A percentile compares a stretch with the other conserved stretches of the same genome.
Evolutionary conservation across 257 asterid species (phyloP).

Genomic region (Voacanga thouarsii): DNA sequence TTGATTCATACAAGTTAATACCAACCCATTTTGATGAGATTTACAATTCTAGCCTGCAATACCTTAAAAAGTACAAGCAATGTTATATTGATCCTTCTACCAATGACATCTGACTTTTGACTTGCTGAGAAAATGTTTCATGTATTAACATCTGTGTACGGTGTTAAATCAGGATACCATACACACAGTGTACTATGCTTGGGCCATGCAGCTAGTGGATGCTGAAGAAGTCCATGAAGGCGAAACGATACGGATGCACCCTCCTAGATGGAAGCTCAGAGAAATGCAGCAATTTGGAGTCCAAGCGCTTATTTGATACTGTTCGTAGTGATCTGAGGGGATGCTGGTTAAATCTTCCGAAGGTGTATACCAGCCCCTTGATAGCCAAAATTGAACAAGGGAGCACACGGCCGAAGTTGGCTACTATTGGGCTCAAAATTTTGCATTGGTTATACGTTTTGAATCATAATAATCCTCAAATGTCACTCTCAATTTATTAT

Average conservation of each 20-base stretch:
- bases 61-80: too few species aligned
- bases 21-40: too few species aligned
- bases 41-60: too few species aligned
- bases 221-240: conserved; percentile 76
- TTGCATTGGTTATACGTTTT: background rate
- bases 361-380: background rate
- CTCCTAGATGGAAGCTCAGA: conserved; percentile 84
- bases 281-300: conserved; percentile 93
- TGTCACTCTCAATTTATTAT: background rate
- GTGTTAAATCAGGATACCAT: conserved; percentile 66
- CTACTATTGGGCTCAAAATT: background rate
- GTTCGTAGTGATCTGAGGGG: background rate
- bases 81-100: too few species aligned
- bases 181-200: conserved; percentile 81
- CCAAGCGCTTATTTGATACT: conserved; percentile 67
- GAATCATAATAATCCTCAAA: background rate
- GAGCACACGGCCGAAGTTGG: background rate
- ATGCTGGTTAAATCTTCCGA: background rate
- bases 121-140: background rate
- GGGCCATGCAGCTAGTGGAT: conserved; percentile 96
- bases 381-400: background rate
- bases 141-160: background rate
- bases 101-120: too few species aligned
- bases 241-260: conserved; percentile 26
- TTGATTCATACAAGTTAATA: too few species aligned